Evolutionary conservation across 148 eudicot species (phyloP).

Genomic region (Heliamphora exappendiculata): DNA sequence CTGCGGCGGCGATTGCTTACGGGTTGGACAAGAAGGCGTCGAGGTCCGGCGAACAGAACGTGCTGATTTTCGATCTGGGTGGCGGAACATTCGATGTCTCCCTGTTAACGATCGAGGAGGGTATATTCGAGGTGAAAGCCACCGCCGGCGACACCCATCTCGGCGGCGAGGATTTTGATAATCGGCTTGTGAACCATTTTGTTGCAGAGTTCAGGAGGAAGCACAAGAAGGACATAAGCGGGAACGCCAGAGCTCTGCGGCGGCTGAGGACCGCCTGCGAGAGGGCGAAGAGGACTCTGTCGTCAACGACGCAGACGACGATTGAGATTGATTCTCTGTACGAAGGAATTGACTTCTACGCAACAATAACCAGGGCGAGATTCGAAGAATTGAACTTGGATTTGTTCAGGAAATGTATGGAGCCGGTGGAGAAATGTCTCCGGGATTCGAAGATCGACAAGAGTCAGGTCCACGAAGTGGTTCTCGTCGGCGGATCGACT

Average conservation of each 20-base stretch:
- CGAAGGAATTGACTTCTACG: conserved; percentile 8
- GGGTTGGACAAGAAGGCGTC: conserved; percentile 6
- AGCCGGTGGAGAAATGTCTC: conserved; percentile 10
- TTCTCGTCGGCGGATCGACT: conserved; percentile 9
- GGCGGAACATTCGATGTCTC: conserved; percentile 9
- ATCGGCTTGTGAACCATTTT: conserved; percentile 8
- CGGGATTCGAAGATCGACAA: conserved; percentile 5
- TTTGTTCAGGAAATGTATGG: conserved; percentile 13
- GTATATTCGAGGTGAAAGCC: conserved; percentile 9
- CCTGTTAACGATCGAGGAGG: background rate
- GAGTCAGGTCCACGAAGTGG: background rate
- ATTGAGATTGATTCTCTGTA: conserved; percentile 6
- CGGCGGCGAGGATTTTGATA: conserved; percentile 9
- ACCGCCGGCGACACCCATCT: conserved; percentile 12
- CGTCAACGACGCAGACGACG: background rate
- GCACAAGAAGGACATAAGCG: conserved; percentile 13
- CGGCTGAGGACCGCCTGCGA: conserved; percentile 10
- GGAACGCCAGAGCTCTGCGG: conserved; percentile 2
- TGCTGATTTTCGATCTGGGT: conserved; percentile 1
- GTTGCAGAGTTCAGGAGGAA: conserved; percentile 7
- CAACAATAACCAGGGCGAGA: conserved; percentile 5
- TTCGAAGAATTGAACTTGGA: conserved; percentile 8
- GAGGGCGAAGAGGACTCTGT: background rate
- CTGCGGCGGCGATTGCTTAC: conserved; percentile 8
- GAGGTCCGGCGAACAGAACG: conserved; percentile 7